These are phyloP conservation scores for Phytopythium vexans DNA, from an alignment of 352 stramenopile species.

Conservation along the genomic window DNA sequence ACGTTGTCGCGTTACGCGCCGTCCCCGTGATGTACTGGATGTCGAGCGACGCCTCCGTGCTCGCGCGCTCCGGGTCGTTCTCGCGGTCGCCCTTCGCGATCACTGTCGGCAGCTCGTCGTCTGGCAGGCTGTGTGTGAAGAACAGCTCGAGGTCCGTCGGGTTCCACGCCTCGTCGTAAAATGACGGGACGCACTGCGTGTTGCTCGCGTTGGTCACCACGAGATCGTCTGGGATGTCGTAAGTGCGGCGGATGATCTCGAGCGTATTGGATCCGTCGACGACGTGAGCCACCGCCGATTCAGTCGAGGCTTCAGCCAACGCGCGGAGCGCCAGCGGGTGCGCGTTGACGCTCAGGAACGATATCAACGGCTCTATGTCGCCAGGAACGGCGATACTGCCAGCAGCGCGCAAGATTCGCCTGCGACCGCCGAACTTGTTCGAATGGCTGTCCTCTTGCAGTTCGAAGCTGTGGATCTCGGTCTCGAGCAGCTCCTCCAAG, in stretches of 20 bases:
- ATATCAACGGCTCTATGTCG: constrained; percentile 37
- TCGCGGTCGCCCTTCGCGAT: constrained; percentile 52
- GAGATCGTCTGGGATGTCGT: constrained; percentile 64
- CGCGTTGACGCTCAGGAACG: constrained; percentile 70
- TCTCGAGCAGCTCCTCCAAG: constrained; percentile 46
- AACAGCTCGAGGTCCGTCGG: constrained; percentile 56
- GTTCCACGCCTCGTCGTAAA: constrained; percentile 72
- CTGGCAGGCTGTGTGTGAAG: constrained; percentile 46
- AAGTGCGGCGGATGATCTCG: constrained; percentile 45
- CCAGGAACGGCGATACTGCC: constrained; percentile 27
- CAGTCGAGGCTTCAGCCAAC: constrained; percentile 23
- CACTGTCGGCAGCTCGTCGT: constrained; percentile 38
- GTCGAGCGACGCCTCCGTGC: constrained; percentile 84
- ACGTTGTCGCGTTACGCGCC: constrained; percentile 72
- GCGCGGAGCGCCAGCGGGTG: constrained; percentile 56
- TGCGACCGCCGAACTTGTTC: constrained; percentile 3
- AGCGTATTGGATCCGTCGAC: constrained; percentile 24
- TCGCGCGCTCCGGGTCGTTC: constrained; percentile 34
- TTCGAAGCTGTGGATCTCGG: constrained; percentile 50
- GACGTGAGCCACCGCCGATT: constrained; percentile 3
- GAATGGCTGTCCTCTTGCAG: background rate
- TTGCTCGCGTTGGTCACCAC: constrained; percentile 64
- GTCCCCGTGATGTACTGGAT: constrained; percentile 90
- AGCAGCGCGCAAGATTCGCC: constrained; percentile 41
- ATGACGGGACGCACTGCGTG: constrained; percentile 65